These are phyloP conservation scores for Skeletonema grethae DNA, from an alignment of 108 stramenopile species.

Conservation along the genomic window DNA sequence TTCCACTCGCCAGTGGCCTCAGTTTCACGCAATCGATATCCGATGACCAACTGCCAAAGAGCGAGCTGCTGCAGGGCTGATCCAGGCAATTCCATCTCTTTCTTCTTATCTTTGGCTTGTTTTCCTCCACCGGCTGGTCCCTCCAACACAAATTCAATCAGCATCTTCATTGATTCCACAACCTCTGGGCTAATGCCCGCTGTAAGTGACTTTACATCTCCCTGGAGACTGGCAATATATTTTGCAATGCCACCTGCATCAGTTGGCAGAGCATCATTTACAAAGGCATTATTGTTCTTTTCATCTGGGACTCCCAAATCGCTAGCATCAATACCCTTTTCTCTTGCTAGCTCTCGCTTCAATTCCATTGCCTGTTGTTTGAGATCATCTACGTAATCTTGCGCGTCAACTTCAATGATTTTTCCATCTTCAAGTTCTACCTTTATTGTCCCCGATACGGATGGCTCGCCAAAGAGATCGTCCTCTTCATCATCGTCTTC, in stretches of 20 bases:
- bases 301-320: constrained; percentile 17
- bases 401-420: constrained; percentile 81
- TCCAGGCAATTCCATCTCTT: constrained; percentile 86
- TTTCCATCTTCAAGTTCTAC: constrained; percentile 83
- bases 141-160: constrained; percentile 87
- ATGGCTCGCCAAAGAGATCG: constrained; percentile 24
- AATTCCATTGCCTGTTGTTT: constrained; percentile 75
- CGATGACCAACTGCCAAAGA: constrained; percentile 90
- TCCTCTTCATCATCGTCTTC: constrained; percentile 53
- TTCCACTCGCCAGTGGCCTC: constrained; percentile 88
- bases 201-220: constrained; percentile 78
- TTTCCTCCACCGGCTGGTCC: constrained; percentile 56
- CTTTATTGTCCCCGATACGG: constrained; percentile 66
- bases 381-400: constrained; percentile 81
- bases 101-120: constrained; percentile 35
- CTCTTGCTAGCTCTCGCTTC: constrained; percentile 70
- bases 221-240: constrained; percentile 82
- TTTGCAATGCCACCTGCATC: constrained; percentile 59
- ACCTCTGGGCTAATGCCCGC: constrained; percentile 82
- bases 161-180: constrained; percentile 85
- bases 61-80: constrained; percentile 85
- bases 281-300: constrained; percentile 9
- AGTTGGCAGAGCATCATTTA: constrained; percentile 9
- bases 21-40: constrained; percentile 86
- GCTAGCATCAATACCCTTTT: constrained; percentile 47